Evolutionary conservation across 2,329 filamentous ascomycete genomes (phyloP).

Genomic region (Alternaria triticina): DNA sequence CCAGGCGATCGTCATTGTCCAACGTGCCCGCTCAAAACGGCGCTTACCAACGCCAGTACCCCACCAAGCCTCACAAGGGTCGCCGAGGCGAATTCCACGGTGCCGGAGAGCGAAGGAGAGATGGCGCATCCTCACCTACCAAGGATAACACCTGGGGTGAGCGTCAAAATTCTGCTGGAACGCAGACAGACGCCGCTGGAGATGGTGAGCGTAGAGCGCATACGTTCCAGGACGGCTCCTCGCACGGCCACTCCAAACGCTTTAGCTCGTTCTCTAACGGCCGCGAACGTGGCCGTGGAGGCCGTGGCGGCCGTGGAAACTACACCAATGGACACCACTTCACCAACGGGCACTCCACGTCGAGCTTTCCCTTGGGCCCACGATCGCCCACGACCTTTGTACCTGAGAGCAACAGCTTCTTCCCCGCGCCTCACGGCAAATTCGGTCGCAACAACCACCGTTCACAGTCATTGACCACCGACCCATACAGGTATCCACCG

Average conservation of each 20-base stretch:
- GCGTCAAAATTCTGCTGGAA: slow-evolving; percentile 39
- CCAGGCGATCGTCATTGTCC: slow-evolving; percentile 27
- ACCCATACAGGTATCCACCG: slow-evolving; percentile 54
- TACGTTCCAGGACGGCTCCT: slow-evolving; percentile 35
- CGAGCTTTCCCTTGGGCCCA: slow-evolving; percentile 44
- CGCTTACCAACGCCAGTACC: slow-evolving; percentile 38
- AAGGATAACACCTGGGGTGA: slow-evolving; percentile 40
- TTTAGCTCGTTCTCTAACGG: slow-evolving; percentile 45
- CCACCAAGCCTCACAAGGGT: slow-evolving; percentile 37
- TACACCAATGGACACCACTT: slow-evolving; percentile 48
- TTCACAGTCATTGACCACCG: slow-evolving; percentile 67
- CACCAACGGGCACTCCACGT: slow-evolving; percentile 49
- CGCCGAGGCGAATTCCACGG: slow-evolving; percentile 39
- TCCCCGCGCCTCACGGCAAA: slow-evolving; percentile 41
- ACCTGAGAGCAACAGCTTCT: slow-evolving; percentile 44
- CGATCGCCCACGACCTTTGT: slow-evolving; percentile 46
- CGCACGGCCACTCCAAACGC: slow-evolving; percentile 38
- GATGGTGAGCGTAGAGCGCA: slow-evolving; percentile 41
- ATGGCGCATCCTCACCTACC: slow-evolving; percentile 38
- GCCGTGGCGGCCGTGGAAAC: slow-evolving; percentile 53
- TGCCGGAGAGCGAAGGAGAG: slow-evolving; percentile 41
- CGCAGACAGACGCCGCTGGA: slow-evolving; percentile 43
- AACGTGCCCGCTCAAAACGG: slow-evolving; percentile 31
- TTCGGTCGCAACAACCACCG: slow-evolving; percentile 60
- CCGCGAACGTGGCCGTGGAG: slow-evolving; percentile 57